Conservation (phyloP, 768 basidiomycete genomes). For the Lentinula raphanica region DNA sequence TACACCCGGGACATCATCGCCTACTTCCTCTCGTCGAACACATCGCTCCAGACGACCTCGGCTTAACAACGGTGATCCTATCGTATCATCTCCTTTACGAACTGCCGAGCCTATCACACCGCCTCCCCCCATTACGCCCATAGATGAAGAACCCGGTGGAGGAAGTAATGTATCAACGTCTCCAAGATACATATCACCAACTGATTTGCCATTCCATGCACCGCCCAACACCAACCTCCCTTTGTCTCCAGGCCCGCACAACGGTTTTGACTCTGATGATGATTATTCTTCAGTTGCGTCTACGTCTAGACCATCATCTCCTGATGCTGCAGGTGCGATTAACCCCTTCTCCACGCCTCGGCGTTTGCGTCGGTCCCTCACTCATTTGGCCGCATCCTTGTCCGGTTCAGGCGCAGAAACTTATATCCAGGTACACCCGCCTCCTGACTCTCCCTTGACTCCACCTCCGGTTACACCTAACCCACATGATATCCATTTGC, state of each 20-base stretch:
- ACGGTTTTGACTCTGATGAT: conserved; percentile 23
- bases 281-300: conserved; percentile 35
- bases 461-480: conserved; percentile 86
- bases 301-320: conserved; percentile 57
- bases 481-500: conserved; percentile 75
- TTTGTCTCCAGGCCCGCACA: conserved; percentile 26
- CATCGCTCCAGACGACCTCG: conserved; percentile 59
- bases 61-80: conserved; percentile 33
- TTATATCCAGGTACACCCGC: conserved; percentile 66
- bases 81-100: conserved; percentile 65
- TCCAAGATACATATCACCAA: conserved; percentile 54
- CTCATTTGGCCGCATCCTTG: conserved; percentile 56
- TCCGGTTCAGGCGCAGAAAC: conserved; percentile 64
- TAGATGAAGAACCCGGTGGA: conserved; percentile 52
- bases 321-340: conserved; percentile 73
- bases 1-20: conserved; percentile 38
- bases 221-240: conserved; percentile 45
- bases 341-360: conserved; percentile 70
- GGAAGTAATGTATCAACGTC: conserved; percentile 47
- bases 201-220: conserved; percentile 58
- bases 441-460: conserved; percentile 74
- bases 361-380: conserved; percentile 58
- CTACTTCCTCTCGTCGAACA: conserved; percentile 42
- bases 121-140: conserved; percentile 71
- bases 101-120: conserved; percentile 46